Conservation (phyloP, 2,329 filamentous ascomycete genomes). For the Dactylellina cionopaga region DNA sequence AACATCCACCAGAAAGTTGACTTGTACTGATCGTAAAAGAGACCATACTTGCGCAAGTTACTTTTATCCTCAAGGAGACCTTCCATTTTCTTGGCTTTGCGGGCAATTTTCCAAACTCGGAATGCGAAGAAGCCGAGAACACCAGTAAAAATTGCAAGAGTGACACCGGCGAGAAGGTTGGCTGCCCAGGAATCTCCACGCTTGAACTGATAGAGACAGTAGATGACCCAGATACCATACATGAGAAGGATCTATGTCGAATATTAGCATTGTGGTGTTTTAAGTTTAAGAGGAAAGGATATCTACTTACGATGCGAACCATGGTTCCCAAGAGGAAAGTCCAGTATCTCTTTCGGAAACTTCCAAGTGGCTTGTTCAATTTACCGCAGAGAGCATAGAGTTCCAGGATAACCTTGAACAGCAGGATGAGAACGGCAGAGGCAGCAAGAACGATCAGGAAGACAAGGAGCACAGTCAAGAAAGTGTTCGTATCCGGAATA, state of each 20-base stretch:
- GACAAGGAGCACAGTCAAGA: constrained; percentile 92
- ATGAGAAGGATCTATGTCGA: constrained; percentile 75
- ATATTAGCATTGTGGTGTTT: neutral
- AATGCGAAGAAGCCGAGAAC: constrained; percentile 84
- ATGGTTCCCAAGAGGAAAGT: constrained; percentile 87
- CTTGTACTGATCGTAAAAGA: constrained; percentile 97
- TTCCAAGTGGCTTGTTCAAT: constrained; percentile 80
- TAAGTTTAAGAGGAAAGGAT: neutral
- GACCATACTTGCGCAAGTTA: constrained; percentile 92
- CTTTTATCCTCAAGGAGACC: constrained; percentile 91
- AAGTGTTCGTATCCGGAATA: constrained; percentile 88
- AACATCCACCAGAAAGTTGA: constrained; percentile 98
- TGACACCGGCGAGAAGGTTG: constrained; percentile 82
- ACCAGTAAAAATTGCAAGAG: constrained; percentile 80
- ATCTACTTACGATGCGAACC: constrained; percentile 71
- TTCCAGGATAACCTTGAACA: constrained; percentile 92
- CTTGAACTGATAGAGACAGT: constrained; percentile 95
- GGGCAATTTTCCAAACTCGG: constrained; percentile 81
- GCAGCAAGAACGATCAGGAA: constrained; percentile 86
- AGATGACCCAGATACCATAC: constrained; percentile 94
- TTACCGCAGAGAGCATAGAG: constrained; percentile 87
- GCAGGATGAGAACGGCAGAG: constrained; percentile 84
- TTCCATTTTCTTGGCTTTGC: constrained; percentile 76
- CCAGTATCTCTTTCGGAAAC: constrained; percentile 97
- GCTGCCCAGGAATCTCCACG: constrained; percentile 94